Conservation (phyloP, 306 rosid species). For the Vicia faba region DNA sequence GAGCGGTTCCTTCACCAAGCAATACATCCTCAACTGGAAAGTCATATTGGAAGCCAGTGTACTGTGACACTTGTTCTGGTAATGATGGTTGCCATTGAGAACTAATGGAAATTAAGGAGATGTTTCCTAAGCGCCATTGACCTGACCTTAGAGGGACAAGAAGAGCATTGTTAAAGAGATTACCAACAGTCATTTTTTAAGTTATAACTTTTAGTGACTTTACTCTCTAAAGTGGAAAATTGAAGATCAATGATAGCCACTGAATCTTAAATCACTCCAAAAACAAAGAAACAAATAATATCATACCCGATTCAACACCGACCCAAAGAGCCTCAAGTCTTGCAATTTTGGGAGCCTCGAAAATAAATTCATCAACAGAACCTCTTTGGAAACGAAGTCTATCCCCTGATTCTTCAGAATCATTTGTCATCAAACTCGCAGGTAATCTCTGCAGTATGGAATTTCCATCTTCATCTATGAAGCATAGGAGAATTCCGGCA, state of each 20-base stretch:
- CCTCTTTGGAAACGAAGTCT: conserved; percentile 70
- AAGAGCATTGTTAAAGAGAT: conserved; percentile 37
- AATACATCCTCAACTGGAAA: conserved; percentile 62
- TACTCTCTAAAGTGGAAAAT: too few relatives aligned
- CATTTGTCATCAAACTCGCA: conserved; percentile 47
- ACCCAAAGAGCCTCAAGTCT: conserved; percentile 75
- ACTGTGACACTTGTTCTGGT: conserved; percentile 42
- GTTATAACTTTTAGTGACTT: too few relatives aligned
- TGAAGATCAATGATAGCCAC: conserved; percentile 17
- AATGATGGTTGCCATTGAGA: conserved; percentile 40
- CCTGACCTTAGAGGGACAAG: conserved; percentile 71
- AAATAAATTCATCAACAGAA: conserved; percentile 69
- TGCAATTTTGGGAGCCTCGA: conserved; percentile 72
- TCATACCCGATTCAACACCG: conserved; percentile 84
- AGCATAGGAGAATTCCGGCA: conserved; percentile 79
- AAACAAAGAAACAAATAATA: conserved; percentile 26
- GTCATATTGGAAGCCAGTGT: conserved; percentile 53
- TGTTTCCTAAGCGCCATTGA: conserved; percentile 79
- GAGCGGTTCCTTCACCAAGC: conserved; percentile 74
- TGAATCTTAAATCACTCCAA: conserved; percentile 10
- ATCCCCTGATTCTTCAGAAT: conserved; percentile 45
- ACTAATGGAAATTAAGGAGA: conserved; percentile 53
- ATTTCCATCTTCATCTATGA: conserved; percentile 70
- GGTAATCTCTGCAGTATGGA: conserved; percentile 81
- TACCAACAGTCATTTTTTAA: conserved; percentile 1